These are phyloP conservation scores for Cercospora zeae-maydis DNA, from an alignment of 2,329 filamentous ascomycete species.

Conservation along the genomic window DNA sequence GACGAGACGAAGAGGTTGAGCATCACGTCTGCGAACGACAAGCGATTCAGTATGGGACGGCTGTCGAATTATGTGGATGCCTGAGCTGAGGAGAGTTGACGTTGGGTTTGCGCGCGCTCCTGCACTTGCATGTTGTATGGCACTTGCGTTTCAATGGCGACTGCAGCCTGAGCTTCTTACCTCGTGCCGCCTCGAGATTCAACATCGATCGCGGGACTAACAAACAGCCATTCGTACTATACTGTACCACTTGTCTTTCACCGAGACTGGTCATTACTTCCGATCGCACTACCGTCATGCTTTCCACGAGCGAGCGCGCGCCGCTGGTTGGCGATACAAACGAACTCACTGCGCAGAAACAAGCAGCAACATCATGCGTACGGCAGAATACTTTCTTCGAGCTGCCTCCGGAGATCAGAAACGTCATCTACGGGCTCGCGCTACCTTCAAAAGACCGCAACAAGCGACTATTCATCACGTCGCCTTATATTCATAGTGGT, in stretches of 20 bases:
- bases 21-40: constrained; percentile 9
- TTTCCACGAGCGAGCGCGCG: not conserved
- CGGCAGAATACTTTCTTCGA: constrained; percentile 13
- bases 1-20: constrained; percentile 24
- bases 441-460: constrained; percentile 1
- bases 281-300: not conserved
- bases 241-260: not conserved
- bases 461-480: not conserved
- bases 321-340: not conserved
- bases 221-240: not conserved
- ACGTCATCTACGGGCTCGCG: constrained; percentile 21
- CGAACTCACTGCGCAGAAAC: not conserved
- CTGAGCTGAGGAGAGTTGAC: constrained; percentile 14
- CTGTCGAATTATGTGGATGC: constrained; percentile 31
- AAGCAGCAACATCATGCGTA: not conserved
- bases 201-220: not conserved
- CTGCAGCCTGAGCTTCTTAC: not conserved
- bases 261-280: not conserved
- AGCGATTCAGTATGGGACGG: constrained; percentile 30
- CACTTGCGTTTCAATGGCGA: not conserved
- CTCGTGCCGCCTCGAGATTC: not conserved
- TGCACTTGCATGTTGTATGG: not conserved
- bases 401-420: constrained; percentile 21
- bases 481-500: not conserved
- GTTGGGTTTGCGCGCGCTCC: not conserved